A percentile compares a stretch with the other conserved stretches of the same genome.
These are phyloP conservation scores for Tetracladium setigerum DNA, from an alignment of 495 filamentous ascomycete species.

Conservation along the genomic window DNA sequence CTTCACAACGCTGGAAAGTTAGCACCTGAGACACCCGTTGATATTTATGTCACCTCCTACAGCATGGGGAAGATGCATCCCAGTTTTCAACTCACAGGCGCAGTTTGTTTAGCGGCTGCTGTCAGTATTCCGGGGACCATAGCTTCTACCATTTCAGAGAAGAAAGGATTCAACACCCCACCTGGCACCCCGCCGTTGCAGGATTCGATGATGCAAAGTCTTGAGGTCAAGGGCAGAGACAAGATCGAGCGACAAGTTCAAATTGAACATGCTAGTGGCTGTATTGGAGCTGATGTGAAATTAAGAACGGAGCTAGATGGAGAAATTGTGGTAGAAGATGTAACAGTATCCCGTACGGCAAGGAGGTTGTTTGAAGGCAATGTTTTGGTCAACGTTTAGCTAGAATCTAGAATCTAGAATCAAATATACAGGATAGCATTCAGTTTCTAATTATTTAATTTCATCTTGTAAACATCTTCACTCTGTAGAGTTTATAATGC, in stretches of 20 bases:
- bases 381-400: background rate
- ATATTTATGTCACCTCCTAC: constrained; percentile 11
- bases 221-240: constrained; percentile 9
- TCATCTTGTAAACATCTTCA: no score
- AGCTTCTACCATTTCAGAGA: constrained; percentile 27
- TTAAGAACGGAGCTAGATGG: background rate
- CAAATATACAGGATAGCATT: no score
- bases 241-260: constrained; percentile 25
- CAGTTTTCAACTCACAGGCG: constrained; percentile 51
- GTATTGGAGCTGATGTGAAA: constrained; percentile 18
- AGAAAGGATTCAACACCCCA: background rate
- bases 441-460: no score
- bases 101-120: constrained; percentile 51
- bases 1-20: constrained; percentile 16
- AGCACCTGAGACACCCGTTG: constrained; percentile 9
- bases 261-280: constrained; percentile 53
- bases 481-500: no score
- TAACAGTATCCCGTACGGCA: constrained; percentile 3
- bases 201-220: background rate
- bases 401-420: no score
- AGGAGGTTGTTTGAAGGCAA: constrained; percentile 5
- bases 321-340: background rate
- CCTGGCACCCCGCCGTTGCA: background rate
- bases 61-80: constrained; percentile 52
- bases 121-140: constrained; percentile 36